Base-by-base conservation (phyloP, 2,329 filamentous ascomycete species). In the Ceratocystis albifundus region DNA sequence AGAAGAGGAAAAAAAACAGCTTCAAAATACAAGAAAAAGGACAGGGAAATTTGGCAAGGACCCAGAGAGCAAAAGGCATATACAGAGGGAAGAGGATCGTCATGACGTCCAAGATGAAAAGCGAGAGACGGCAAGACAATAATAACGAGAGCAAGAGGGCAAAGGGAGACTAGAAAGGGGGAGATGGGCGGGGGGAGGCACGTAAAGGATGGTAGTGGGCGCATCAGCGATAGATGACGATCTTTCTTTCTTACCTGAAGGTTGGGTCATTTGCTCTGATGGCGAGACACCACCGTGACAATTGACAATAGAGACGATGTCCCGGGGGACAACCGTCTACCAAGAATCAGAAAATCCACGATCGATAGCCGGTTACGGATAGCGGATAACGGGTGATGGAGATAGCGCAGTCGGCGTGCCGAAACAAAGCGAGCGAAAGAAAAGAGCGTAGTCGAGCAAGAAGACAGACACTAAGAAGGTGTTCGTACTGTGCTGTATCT, bases 261-360 rank as follows among this genome's bases (percentile, higher is more conserved):
- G 59, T 66, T 66, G 65, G 57, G 65, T 66, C 65, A 66, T 66
- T 66, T 66, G 57, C 61, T 46, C 32, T 32, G 65, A 66, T 66
- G 48, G 57, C 59, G 53, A 53, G 50, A 62, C 22, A 66, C 61
- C 20, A 55, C 46, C 32, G 36, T 41, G 12, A 62, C 45, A 65
- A 62, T 45, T 48, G 57, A 55, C 28, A 55, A 53, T n/a, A 66
- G 8, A 55, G 65, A 66, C 57, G 61, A 66, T 59, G 57, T 66
- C 65, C 57, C 65, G 65, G 59, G 61, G 65, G 65, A 66, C 61
- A 59, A 30, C 46, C 61, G 65, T 32, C 65, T 59, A 65, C 48
- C 36, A 63, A 45, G 17, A 63, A 63, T 46, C 5, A 17, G 59
- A 48, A 65, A 25, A 5, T 41, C 30, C 25, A 45, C 63, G 48